A percentile compares a stretch with the other conserved stretches of the same genome.
Evolutionary conservation across 345 rosid genomes (phyloP).

Genomic region (Syzygium jambos): DNA sequence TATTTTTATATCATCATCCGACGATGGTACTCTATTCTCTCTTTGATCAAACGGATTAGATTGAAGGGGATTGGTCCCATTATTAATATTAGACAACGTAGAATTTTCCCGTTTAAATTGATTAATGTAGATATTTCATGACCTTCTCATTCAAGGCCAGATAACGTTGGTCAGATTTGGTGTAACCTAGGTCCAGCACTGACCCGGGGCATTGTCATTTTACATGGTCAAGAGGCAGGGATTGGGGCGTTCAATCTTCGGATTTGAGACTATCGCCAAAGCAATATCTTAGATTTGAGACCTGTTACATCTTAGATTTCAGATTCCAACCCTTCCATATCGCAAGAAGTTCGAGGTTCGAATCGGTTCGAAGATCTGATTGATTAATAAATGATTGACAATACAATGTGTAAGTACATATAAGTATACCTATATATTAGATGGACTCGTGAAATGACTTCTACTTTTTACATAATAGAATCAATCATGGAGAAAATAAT

Average conservation of each 20-base stretch:
- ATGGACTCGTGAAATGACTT: not conserved
- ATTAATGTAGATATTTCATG: not conserved
- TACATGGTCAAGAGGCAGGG: too few species aligned
- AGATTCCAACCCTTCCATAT: not conserved
- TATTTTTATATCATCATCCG: too few species aligned
- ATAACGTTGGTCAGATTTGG: not conserved
- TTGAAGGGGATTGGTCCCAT: not conserved
- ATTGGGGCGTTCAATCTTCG: not conserved
- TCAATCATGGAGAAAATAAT: not conserved
- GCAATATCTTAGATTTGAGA: not conserved
- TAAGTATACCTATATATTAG: not conserved
- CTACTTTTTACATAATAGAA: not conserved
- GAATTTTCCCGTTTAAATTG: not conserved
- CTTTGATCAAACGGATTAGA: not conserved
- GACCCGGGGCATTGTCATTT: not conserved
- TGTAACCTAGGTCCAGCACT: not conserved
- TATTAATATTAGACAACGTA: not conserved
- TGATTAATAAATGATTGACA: not conserved
- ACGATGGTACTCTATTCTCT: not conserved
- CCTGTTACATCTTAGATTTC: not conserved
- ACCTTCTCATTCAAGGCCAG: not conserved
- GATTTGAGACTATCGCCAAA: not conserved
- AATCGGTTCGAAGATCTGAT: not conserved
- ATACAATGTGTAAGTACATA: not conserved
- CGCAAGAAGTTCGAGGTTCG: not conserved